phyloP scores from a whole-genome alignment of 1,284 basidiomycete genomes.

The Xerocomus tenax region DNA sequence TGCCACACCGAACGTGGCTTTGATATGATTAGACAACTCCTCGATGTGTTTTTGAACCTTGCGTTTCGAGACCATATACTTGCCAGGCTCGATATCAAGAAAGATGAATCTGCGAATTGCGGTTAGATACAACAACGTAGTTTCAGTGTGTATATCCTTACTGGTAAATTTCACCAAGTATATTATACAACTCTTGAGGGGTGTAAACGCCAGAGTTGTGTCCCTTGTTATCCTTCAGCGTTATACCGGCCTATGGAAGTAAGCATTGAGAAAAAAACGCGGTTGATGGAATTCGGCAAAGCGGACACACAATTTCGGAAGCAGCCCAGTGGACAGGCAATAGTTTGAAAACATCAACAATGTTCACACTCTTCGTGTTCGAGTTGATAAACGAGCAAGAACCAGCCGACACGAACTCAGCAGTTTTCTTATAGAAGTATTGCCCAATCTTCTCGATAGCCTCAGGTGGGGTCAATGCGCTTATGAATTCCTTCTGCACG shows the following conservation, averaged over 20 bases:
- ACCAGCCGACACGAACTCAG: conserved; percentile 43
- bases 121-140: neutral
- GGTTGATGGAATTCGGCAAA: neutral
- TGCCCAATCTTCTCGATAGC: conserved; percentile 42
- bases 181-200: conserved; percentile 51
- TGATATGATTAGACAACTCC: conserved; percentile 51
- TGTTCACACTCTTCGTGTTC: conserved; percentile 49
- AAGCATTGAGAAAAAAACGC: conserved; percentile 2
- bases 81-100: conserved; percentile 56
- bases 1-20: conserved; percentile 31
- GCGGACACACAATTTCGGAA: conserved; percentile 50
- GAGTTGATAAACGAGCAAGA: conserved; percentile 50
- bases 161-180: conserved; percentile 63
- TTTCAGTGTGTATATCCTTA: conserved; percentile 28
- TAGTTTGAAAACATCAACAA: conserved; percentile 63
- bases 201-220: conserved; percentile 52
- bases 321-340: conserved; percentile 64
- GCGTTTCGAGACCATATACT: conserved; percentile 46
- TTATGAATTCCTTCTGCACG: conserved; percentile 44
- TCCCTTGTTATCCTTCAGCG: conserved; percentile 50
- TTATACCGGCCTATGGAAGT: conserved; percentile 53
- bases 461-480: conserved; percentile 41
- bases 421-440: conserved; percentile 58
- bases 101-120: conserved; percentile 50
- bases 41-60: conserved; percentile 46